phyloP scores from a whole-genome alignment of 2,329 filamentous ascomycete genomes.

The Metarhizium brunneum region DNA sequence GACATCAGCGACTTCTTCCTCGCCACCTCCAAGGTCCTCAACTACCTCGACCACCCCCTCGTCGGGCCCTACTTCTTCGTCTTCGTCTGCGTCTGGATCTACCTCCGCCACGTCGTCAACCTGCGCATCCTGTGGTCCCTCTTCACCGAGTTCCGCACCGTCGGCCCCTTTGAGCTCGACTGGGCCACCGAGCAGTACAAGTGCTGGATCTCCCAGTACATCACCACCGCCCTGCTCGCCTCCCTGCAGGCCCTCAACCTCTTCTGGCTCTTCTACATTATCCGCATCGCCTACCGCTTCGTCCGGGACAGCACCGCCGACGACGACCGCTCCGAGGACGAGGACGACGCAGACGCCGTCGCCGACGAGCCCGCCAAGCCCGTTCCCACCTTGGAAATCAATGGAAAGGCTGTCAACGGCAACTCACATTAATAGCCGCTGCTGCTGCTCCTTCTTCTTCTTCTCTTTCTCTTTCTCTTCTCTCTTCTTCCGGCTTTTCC shows the following conservation, averaged over 20 bases:
- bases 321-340: slow-evolving; percentile 63
- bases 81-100: slow-evolving; percentile 80
- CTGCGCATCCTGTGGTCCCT: slow-evolving; percentile 67
- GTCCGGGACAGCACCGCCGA: slow-evolving; percentile 50
- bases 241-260: slow-evolving; percentile 66
- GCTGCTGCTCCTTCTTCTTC: too few relatives aligned
- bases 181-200: slow-evolving; percentile 74
- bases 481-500: not conserved
- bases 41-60: slow-evolving; percentile 74
- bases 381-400: slow-evolving; percentile 12
- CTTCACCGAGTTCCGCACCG: slow-evolving; percentile 63
- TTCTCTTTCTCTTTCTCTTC: not conserved
- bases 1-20: slow-evolving; percentile 95
- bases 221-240: slow-evolving; percentile 55
- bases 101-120: slow-evolving; percentile 81
- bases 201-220: slow-evolving; percentile 58
- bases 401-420: slow-evolving; percentile 13
- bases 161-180: slow-evolving; percentile 67
- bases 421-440: not conserved
- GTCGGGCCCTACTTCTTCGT: slow-evolving; percentile 77
- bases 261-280: slow-evolving; percentile 74
- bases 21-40: slow-evolving; percentile 83
- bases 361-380: slow-evolving; percentile 17
- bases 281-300: slow-evolving; percentile 65
- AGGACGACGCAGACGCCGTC: slow-evolving; percentile 48